Percentiles rank a stretch among this genome's conserved stretches.
phyloP scores from a whole-genome alignment of 2,329 filamentous ascomycete species.

The Penicillium olsonii region DNA sequence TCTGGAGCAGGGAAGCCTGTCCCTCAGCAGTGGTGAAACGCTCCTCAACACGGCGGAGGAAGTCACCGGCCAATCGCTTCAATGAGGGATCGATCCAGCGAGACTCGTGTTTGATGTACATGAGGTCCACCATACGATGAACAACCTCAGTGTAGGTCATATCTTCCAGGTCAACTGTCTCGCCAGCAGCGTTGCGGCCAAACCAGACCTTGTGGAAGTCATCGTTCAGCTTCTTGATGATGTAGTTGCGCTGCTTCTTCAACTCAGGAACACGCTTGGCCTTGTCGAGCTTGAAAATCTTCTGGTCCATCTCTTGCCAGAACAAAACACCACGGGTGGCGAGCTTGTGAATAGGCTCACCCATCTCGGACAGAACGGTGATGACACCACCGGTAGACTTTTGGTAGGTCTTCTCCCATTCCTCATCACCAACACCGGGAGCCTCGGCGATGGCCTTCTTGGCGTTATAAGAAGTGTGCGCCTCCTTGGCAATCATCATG shows the following conservation, averaged over 20 bases:
- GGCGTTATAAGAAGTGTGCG: constrained; percentile 80
- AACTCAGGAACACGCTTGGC: constrained; percentile 86
- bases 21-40: constrained; percentile 77
- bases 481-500: constrained; percentile 94
- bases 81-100: constrained; percentile 90
- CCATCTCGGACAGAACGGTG: constrained; percentile 98
- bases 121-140: constrained; percentile 81
- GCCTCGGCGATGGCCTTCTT: constrained; percentile 91
- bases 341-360: constrained; percentile 98
- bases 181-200: constrained; percentile 75
- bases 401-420: constrained; percentile 95
- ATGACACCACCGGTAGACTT: constrained; percentile 89
- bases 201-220: constrained; percentile 99
- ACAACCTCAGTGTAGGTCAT: constrained; percentile 94
- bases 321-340: constrained; percentile 94
- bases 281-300: constrained; percentile 95
- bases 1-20: constrained; percentile 82
- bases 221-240: constrained; percentile 93
- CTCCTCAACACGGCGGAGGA: constrained; percentile 95
- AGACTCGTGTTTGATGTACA: constrained; percentile 87
- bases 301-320: constrained; percentile 99
- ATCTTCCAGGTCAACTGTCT: constrained; percentile 85
- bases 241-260: constrained; percentile 84
- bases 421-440: constrained; percentile 73
- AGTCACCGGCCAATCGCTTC: constrained; percentile 82